Conservation (phyloP, 1,284 basidiomycete species). For the Moesziomyces sp. region DNA sequence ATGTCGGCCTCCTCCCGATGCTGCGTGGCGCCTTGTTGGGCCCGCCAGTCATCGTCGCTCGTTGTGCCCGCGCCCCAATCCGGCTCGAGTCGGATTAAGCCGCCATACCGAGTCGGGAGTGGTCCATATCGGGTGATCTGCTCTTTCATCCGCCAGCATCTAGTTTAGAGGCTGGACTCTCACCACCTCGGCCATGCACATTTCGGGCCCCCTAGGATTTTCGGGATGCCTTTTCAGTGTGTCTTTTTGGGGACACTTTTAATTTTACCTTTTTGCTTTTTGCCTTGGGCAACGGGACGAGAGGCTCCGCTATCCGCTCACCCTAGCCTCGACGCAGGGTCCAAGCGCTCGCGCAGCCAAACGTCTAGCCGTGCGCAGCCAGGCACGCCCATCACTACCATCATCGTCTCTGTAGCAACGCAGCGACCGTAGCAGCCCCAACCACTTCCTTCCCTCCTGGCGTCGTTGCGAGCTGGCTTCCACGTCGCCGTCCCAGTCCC, state of each 20-base stretch:
- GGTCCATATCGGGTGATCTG: too few species aligned
- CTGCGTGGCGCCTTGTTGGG: not conserved
- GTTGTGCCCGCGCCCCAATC: not conserved
- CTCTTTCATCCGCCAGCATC: too few species aligned
- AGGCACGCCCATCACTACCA: not conserved
- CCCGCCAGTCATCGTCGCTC: too few species aligned
- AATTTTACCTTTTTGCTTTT: too few species aligned
- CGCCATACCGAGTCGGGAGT: too few species aligned
- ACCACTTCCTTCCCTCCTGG: slow-evolving; percentile 1
- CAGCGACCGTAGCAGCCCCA: not conserved
- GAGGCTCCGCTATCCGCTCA: too few species aligned
- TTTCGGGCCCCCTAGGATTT: too few species aligned
- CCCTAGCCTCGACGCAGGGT: not conserved
- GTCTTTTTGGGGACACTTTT: too few species aligned
- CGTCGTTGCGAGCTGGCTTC: slow-evolving; percentile 32
- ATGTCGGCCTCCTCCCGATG: not conserved
- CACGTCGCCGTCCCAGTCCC: slow-evolving; percentile 7
- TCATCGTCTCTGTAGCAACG: not conserved
- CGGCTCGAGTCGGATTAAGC: not conserved
- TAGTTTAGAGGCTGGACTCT: too few species aligned
- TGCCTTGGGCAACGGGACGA: too few species aligned
- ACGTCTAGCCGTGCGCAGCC: not conserved
- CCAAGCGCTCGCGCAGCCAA: not conserved
- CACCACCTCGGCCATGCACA: too few species aligned
- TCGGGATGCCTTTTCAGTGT: too few species aligned